These are phyloP conservation scores for Barnettozyma sucrosica DNA, from an alignment of 805 yeast genomes.

Conservation along the genomic window DNA sequence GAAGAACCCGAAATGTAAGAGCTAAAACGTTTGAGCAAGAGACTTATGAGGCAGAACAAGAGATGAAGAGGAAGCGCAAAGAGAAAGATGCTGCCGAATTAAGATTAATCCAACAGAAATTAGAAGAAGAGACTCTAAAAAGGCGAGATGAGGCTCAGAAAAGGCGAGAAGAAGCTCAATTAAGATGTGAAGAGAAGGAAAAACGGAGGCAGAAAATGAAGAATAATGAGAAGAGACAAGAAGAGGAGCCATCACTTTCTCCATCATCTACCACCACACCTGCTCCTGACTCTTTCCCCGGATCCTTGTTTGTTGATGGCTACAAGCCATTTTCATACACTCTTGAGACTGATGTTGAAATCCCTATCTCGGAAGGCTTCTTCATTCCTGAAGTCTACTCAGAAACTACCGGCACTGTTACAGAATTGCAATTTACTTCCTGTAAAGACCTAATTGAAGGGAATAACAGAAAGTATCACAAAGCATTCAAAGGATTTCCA, in stretches of 20 bases:
- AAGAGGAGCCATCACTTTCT: not conserved
- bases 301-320: constrained; percentile 15
- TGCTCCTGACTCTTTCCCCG: not conserved
- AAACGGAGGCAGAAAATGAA: not conserved
- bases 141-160: constrained; percentile 1
- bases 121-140: constrained; percentile 4
- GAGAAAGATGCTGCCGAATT: constrained; percentile 5
- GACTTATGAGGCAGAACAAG: constrained; percentile 3
- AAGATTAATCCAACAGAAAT: constrained; percentile 3
- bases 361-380: constrained; percentile 22
- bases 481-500: constrained; percentile 25
- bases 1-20: constrained; percentile 2
- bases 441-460: constrained; percentile 18
- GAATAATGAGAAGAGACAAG: not conserved
- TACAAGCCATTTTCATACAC: constrained; percentile 21
- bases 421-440: constrained; percentile 18
- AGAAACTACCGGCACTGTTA: constrained; percentile 8
- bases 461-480: constrained; percentile 21
- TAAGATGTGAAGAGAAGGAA: too few species aligned
- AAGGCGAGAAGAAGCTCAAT: not conserved
- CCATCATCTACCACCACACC: not conserved
- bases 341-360: constrained; percentile 18
- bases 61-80: constrained; percentile 5
- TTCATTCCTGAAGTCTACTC: constrained; percentile 30
- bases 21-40: constrained; percentile 6